phyloP scores from a whole-genome alignment of 179 eudicot genomes.

The Silene noctiflora region DNA sequence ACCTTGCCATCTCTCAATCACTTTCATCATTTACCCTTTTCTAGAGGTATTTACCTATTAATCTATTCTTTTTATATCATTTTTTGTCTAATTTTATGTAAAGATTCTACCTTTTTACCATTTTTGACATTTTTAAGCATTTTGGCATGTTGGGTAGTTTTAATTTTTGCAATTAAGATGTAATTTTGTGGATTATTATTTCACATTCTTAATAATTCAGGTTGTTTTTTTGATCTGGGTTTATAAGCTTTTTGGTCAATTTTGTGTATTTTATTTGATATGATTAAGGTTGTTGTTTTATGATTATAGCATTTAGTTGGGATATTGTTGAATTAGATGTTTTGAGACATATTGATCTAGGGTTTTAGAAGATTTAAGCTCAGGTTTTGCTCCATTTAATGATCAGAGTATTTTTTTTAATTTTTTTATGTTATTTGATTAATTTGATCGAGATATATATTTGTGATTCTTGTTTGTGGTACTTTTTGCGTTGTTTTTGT shows the following conservation, averaged over 20 bases:
- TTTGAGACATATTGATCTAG: background rate
- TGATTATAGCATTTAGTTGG: conserved; percentile 14
- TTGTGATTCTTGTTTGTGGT: background rate
- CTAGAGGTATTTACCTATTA: conserved; percentile 8
- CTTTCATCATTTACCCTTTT: conserved; percentile 4
- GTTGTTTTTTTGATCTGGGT: conserved; percentile 23
- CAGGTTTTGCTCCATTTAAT: background rate
- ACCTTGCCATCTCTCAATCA: conserved; percentile 9
- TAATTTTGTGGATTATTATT: background rate
- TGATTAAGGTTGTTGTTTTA: conserved; percentile 8
- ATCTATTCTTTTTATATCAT: background rate
- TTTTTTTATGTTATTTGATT: background rate
- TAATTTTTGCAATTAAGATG: conserved; percentile 11
- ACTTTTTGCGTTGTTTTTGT: background rate
- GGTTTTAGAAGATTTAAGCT: conserved; percentile 1
- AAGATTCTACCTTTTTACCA: conserved; percentile 9
- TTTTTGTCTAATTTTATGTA: conserved; percentile 1
- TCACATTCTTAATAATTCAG: background rate
- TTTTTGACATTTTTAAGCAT: background rate
- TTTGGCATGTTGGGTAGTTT: conserved; percentile 13
- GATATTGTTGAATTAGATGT: background rate
- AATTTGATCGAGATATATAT: background rate
- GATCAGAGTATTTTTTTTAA: no score
- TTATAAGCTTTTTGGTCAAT: conserved; percentile 6
- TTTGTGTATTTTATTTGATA: conserved; percentile 1